Evolutionary conservation across 2,329 filamentous ascomycete species (phyloP).

Genomic region (Sporothrix mexicana): DNA sequence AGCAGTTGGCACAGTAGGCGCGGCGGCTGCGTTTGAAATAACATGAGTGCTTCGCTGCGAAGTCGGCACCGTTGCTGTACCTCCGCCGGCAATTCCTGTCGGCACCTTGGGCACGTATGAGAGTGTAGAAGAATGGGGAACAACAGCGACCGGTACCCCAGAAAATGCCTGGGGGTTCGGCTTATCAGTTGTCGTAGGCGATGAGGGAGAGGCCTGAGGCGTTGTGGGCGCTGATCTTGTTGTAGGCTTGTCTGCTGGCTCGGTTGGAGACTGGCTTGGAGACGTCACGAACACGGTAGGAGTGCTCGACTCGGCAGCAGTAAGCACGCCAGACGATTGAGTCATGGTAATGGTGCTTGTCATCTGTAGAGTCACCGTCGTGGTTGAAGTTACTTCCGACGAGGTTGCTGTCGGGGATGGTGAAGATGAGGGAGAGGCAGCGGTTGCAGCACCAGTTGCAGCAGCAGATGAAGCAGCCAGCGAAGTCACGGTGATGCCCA

Average conservation of each 20-base stretch:
- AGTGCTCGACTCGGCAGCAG: not conserved
- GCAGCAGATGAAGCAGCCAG: not conserved
- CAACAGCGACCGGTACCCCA: not conserved
- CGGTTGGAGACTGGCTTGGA: not conserved
- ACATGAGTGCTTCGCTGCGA: not conserved
- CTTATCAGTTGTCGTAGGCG: conserved; percentile 6
- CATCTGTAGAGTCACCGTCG: conserved; percentile 22
- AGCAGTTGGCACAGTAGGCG: not conserved
- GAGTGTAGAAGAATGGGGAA: not conserved
- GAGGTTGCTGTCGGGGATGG: not conserved
- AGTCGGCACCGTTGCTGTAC: not conserved
- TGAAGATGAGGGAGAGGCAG: not conserved
- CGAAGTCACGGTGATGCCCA: conserved; percentile 44
- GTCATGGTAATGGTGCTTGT: conserved; percentile 28
- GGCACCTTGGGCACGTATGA: not conserved
- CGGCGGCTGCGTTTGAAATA: not conserved
- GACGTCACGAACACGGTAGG: not conserved
- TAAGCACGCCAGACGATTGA: not conserved
- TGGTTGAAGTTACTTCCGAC: not conserved
- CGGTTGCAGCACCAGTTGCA: too few relatives aligned
- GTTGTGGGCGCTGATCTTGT: not conserved
- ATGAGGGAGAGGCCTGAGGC: not conserved
- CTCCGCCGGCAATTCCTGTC: conserved; percentile 6
- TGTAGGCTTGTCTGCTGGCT: not conserved
- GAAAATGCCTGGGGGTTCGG: not conserved